Evolutionary conservation across 2,329 filamentous ascomycete species (phyloP).

Genomic region (Colletotrichum gloeosporioides): DNA sequence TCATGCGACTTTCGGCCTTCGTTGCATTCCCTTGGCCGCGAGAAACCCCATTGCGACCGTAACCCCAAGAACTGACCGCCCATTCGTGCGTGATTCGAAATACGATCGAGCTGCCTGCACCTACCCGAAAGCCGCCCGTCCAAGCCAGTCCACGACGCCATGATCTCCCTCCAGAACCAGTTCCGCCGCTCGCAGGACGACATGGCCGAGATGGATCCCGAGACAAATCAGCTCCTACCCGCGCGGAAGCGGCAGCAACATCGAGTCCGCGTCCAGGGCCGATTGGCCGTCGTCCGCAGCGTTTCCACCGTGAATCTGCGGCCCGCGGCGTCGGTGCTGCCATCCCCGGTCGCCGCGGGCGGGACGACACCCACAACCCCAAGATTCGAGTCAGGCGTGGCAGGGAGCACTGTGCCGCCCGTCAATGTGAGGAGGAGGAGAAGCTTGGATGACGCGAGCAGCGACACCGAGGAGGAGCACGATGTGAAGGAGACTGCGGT

Average conservation of each 20-base stretch:
- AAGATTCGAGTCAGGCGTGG: slow-evolving; percentile 25
- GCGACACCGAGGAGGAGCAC: slow-evolving; percentile 26
- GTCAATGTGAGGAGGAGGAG: slow-evolving; percentile 6
- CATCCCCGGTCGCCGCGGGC: background rate
- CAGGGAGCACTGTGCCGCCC: slow-evolving; percentile 9
- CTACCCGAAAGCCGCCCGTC: background rate
- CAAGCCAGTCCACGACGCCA: background rate
- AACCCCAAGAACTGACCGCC: background rate
- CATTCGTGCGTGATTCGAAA: background rate
- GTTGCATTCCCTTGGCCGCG: background rate
- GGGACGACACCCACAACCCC: background rate
- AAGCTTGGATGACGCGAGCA: slow-evolving; percentile 25
- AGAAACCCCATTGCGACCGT: background rate
- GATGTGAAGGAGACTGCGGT: slow-evolving; percentile 30
- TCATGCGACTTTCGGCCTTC: background rate
- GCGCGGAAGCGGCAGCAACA: slow-evolving; percentile 30
- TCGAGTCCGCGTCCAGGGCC: slow-evolving; percentile 42
- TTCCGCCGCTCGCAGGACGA: slow-evolving; percentile 16
- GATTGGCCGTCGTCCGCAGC: slow-evolving; percentile 38
- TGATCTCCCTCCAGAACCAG: background rate
- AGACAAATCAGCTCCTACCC: slow-evolving; percentile 35
- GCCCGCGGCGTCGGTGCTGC: background rate
- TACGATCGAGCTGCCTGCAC: background rate
- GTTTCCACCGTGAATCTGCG: slow-evolving; percentile 35
- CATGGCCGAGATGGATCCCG: slow-evolving; percentile 30